Conservation (phyloP, 345 rosid species). For the Conringia planisiliqua region DNA sequence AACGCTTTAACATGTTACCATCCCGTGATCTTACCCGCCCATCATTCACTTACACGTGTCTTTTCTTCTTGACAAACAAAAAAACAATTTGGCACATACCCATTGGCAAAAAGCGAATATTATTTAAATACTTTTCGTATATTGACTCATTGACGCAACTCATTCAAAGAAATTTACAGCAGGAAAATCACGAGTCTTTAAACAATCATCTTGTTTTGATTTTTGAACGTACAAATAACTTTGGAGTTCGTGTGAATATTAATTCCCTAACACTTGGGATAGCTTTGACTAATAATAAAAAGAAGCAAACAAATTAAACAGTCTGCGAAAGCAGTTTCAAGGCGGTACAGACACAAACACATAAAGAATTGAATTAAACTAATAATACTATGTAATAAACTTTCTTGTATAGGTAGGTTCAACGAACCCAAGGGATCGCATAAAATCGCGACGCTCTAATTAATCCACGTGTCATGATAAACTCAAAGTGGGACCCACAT, state of each 20-base stretch:
- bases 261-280: conserved; percentile 5
- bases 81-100: conserved; percentile 14
- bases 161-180: background rate
- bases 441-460: conserved; percentile 21
- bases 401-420: conserved; percentile 20
- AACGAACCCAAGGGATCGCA: conserved; percentile 29
- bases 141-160: background rate
- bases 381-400: background rate
- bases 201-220: background rate
- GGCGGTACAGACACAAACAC: background rate
- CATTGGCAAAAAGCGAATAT: background rate
- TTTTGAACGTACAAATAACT: background rate
- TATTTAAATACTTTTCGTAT: background rate
- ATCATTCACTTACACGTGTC: conserved; percentile 27
- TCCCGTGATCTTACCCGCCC: background rate
- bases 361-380: background rate
- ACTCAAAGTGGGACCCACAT: conserved; percentile 22
- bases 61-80: background rate
- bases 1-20: conserved; percentile 21
- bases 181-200: background rate
- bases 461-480: conserved; percentile 30
- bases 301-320: background rate
- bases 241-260: background rate
- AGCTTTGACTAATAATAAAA: background rate
- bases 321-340: background rate